Evolutionary conservation across 106 monocot species (phyloP), one percentile per base, ranked within the genome.

Genomic region (Apostasia shenzhenica): DNA sequence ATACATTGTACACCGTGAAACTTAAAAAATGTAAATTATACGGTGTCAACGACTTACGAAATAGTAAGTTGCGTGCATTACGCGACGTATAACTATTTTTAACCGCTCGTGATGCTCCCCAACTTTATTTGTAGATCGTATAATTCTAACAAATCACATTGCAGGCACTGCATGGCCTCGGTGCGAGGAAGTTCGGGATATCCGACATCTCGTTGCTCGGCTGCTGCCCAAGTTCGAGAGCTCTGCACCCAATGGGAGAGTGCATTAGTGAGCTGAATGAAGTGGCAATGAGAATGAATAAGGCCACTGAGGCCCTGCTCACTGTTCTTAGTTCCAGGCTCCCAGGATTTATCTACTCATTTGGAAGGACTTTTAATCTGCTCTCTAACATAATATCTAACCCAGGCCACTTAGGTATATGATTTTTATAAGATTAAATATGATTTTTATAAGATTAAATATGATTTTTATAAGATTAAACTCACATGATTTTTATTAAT

Each of bases 151-250:
- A 26, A 26, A 26, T 9, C n/a, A 43, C 56, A 48, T n/a, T 43
- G 1, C 56, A 73, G 79, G 60, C 43, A 48, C 12, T 79, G 8
- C 70, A 79, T 46, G 42, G 10, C n/a, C 61, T 68, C 41, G 79
- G 79, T 48, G 79, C 66, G 1, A 57, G 72, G 50, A 78, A 72
- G 53, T 72, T 72, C 46, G 72, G 66, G 0, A 41, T 78, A 5
- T 4, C 60, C 8, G 41, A 66, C 43, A 44, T 66, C 26, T 40
- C 71, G 48, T 40, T 48, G 11, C 43, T 78, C 42, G 78, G 79
- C 0, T 79, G 79, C 61, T 59, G 67, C 11, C 79, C 79, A 1
- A 61, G 14, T 45, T 48, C 55, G 7, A 68, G 68, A 11, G 50
- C 40, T 59, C 41, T 54, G 6, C 61, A 26, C 13, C 37, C 67